phyloP scores from a whole-genome alignment of 768 basidiomycete genomes.

The Russula sp. region DNA sequence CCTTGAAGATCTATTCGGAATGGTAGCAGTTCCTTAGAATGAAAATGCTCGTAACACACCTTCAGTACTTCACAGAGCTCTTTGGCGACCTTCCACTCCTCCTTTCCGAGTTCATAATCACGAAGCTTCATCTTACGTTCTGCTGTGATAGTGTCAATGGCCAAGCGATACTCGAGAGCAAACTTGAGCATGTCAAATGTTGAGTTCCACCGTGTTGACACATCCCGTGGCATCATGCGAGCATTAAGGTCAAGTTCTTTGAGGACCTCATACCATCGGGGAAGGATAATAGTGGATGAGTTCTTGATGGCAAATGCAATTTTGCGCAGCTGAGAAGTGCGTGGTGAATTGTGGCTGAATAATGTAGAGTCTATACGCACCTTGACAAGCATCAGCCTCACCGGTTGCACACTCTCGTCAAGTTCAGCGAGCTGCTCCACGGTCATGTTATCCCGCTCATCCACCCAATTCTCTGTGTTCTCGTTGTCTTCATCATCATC shows the following conservation, averaged over 20 bases:
- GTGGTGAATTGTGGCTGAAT: not conserved
- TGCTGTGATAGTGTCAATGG: no score
- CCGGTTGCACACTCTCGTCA: conserved; percentile 30
- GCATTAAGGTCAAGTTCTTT: no score
- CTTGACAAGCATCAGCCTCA: conserved; percentile 38
- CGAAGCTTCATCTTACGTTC: no score
- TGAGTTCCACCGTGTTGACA: conserved; percentile 3
- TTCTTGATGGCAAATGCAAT: conserved; percentile 26
- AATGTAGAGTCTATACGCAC: conserved; percentile 33
- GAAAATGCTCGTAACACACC: not conserved
- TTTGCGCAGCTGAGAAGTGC: conserved; percentile 18
- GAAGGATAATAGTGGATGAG: conserved; percentile 1
- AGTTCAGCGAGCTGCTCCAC: conserved; percentile 16
- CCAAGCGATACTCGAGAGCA: no score
- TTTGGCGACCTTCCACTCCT: not conserved
- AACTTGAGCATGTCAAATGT: not conserved
- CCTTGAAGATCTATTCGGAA: conserved; percentile 9
- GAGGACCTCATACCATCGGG: not conserved
- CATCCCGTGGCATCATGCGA: no score
- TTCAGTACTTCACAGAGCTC: not conserved
- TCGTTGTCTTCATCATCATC: conserved; percentile 8
- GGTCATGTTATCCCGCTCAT: conserved; percentile 31
- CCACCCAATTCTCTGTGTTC: conserved; percentile 33
- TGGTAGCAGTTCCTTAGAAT: not conserved
- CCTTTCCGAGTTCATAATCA: no score